Conservation (phyloP, 2,329 filamentous ascomycete species). For the Calonectria montana region DNA sequence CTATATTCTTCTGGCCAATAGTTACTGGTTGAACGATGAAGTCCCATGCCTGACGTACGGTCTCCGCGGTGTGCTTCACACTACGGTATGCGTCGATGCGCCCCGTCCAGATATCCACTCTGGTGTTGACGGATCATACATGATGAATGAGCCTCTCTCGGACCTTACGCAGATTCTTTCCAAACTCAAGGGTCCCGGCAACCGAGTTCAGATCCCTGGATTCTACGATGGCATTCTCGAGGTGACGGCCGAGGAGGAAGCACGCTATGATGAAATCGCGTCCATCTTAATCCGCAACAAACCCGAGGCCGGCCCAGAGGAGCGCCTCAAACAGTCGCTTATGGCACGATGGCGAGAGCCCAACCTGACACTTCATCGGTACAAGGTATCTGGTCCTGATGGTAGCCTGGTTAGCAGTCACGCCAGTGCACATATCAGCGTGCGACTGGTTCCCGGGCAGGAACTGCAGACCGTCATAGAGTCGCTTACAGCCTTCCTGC, state of each 20-base stretch:
- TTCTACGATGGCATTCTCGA: slow-evolving; percentile 90
- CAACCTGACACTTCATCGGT: slow-evolving; percentile 91
- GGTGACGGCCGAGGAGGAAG: slow-evolving; percentile 79
- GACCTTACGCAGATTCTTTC: slow-evolving; percentile 88
- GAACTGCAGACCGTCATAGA: slow-evolving; percentile 82
- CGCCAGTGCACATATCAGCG: slow-evolving; percentile 87
- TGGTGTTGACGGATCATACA: slow-evolving; percentile 93
- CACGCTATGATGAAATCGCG: slow-evolving; percentile 86
- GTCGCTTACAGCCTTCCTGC: slow-evolving; percentile 74
- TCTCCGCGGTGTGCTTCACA: slow-evolving; percentile 91
- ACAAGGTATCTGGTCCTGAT: slow-evolving; percentile 92
- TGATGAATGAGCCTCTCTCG: slow-evolving; percentile 91
- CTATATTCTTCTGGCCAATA: slow-evolving; percentile 95
- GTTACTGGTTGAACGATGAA: slow-evolving; percentile 97
- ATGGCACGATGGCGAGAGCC: slow-evolving; percentile 97
- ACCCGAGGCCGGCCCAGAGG: slow-evolving; percentile 67
- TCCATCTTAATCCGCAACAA: slow-evolving; percentile 79
- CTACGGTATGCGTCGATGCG: slow-evolving; percentile 88
- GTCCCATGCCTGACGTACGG: slow-evolving; percentile 97
- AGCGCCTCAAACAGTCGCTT: slow-evolving; percentile 82
- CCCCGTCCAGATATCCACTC: slow-evolving; percentile 91
- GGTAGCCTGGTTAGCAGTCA: slow-evolving; percentile 91
- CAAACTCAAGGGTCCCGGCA: slow-evolving; percentile 83
- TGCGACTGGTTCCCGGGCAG: slow-evolving; percentile 94
- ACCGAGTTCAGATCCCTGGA: slow-evolving; percentile 84